phyloP scores from a whole-genome alignment of 768 basidiomycete genomes.

The Amanita molliuscula region DNA sequence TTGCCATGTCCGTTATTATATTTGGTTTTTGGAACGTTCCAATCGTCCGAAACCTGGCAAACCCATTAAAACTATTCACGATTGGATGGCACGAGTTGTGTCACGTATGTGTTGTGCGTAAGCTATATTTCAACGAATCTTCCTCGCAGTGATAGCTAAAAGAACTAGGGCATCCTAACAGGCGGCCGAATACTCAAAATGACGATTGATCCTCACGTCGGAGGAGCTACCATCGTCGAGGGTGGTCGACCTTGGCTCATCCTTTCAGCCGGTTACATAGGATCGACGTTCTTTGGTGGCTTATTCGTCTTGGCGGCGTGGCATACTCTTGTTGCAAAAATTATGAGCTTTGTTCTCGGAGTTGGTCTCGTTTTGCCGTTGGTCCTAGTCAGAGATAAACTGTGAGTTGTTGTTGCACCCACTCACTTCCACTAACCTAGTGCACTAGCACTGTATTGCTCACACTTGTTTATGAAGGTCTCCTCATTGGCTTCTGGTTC shows the following conservation, averaged over 20 bases:
- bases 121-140: constrained; percentile 4
- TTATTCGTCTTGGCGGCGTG: constrained; percentile 79
- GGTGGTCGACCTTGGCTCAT: constrained; percentile 67
- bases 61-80: constrained; percentile 77
- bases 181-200: constrained; percentile 73
- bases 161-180: constrained; percentile 56
- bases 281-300: constrained; percentile 74
- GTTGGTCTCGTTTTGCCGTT: constrained; percentile 82
- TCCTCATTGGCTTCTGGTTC: constrained; percentile 93
- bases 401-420: constrained; percentile 40
- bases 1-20: constrained; percentile 78
- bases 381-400: constrained; percentile 78
- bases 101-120: constrained; percentile 65
- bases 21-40: constrained; percentile 88
- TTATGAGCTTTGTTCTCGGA: constrained; percentile 85
- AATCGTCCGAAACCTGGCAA: constrained; percentile 66
- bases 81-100: constrained; percentile 88
- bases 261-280: constrained; percentile 72
- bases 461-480: constrained; percentile 72
- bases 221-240: constrained; percentile 68
- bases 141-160: constrained; percentile 2
- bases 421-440: not conserved
- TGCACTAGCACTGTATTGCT: constrained; percentile 68
- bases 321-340: constrained; percentile 85
- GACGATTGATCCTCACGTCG: constrained; percentile 77